Evolutionary conservation across 352 stramenopile genomes (phyloP).

Genomic region (Detonula confervacea): DNA sequence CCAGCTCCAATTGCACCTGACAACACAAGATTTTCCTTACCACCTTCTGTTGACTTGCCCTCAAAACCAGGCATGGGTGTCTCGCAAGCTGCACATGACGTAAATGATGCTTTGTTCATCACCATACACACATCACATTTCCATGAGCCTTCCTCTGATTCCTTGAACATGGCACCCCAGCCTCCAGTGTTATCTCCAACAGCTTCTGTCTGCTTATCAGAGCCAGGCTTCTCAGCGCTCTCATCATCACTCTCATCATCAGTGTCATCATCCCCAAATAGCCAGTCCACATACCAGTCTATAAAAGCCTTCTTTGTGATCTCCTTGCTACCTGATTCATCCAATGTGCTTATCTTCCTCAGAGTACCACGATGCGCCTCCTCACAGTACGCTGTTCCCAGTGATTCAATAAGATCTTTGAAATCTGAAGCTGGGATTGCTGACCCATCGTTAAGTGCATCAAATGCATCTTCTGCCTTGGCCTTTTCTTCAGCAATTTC

Average conservation of each 20-base stretch:
- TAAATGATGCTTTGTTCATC: slow-evolving; percentile 60
- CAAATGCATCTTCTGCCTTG: slow-evolving; percentile 73
- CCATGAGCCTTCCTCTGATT: slow-evolving; percentile 71
- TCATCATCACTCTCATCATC: slow-evolving; percentile 38
- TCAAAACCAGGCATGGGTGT: slow-evolving; percentile 67
- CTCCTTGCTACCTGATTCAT: slow-evolving; percentile 29
- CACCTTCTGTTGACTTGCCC: neutral
- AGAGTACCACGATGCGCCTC: slow-evolving; percentile 82
- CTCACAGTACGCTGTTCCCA: slow-evolving; percentile 85
- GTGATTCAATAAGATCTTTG: slow-evolving; percentile 75
- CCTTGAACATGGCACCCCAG: slow-evolving; percentile 74
- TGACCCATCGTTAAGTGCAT: slow-evolving; percentile 31
- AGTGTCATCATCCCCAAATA: slow-evolving; percentile 81
- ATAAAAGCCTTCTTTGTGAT: slow-evolving; percentile 78
- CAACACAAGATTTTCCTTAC: neutral
- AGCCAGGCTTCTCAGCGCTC: slow-evolving; percentile 2
- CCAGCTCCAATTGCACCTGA: slow-evolving; percentile 51
- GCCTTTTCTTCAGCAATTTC: slow-evolving; percentile 74
- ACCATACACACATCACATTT: slow-evolving; percentile 85
- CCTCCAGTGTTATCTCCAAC: slow-evolving; percentile 23
- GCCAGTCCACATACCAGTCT: slow-evolving; percentile 84
- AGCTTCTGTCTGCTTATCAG: slow-evolving; percentile 27
- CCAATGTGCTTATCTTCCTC: slow-evolving; percentile 57
- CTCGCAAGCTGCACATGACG: slow-evolving; percentile 83
- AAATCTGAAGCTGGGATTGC: slow-evolving; percentile 69